Base-by-base conservation (phyloP, 73 alveolate species). In the Breviolum minutum region DNA sequence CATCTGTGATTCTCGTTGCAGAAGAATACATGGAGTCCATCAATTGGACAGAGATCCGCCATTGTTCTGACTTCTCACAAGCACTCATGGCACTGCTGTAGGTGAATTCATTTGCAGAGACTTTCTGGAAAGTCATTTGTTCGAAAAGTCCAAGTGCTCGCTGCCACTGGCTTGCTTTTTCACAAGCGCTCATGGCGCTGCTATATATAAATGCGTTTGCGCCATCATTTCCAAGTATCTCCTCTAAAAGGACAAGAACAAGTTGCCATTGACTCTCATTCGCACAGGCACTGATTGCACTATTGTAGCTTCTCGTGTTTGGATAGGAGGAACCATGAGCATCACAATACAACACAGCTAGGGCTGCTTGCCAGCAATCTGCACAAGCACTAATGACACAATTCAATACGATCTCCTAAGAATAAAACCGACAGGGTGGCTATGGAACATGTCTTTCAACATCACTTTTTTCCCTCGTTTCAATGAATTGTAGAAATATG, bases 81-180 rank as follows among this genome's bases (percentile, higher is more conserved):
- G 95, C 95, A 70, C 95, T 69, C 86, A 88, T 66, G 27, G 86
- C 84, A 32, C 95, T 69, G 95, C 95, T 88, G 71, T 88, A 88
- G 17, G 85, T 88, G 30, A 88, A 68, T 61, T 68, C 95, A 48
- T 88, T 76, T n/a, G 86, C 71, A 14, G 69, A 54, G 24, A 69
- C n/a, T 30, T 69, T 61, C 54, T 48, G 27, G 30, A 71, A 88
- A n/a, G 54, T 22, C 95, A 88, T 88, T 8, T 30, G 40, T n/a
- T 88, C 73, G 30, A 69, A 14, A 61, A 88, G 85, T 48, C 22
- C 40, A 61, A 88, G 85, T 13, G 95, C 86, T 17, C 11, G 86
- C 30, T 62, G 83, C 96, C 96, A 90, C 64, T 90, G 63, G 73
- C 87, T 80, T 32, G 73, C 69, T 29, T 48, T 90, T 48, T 69